Evolutionary conservation across 305 asterid genomes (phyloP), one percentile per base, ranked within the genome.

Genomic region (Ruellia speciosa): DNA sequence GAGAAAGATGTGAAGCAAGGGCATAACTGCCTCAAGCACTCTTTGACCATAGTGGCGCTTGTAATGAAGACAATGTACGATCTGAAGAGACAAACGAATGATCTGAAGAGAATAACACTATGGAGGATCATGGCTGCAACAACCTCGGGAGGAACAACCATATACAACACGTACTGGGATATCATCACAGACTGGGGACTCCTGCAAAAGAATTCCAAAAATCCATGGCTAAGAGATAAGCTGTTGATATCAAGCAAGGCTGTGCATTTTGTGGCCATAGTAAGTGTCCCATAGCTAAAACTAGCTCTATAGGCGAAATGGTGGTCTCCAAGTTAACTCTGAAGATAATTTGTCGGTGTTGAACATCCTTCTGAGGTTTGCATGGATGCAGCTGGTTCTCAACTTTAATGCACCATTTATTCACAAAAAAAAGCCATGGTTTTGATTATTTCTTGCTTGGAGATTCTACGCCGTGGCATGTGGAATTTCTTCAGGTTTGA

Each of bases 401-500:
- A 87, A 79, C 69, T 58, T 85, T 48, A 11, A 74, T 4, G 18
- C 69, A 0, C 63, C 75, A 14, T 79, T 77, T 68, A 80, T 90
- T 54, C 97, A 87, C 33, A 43, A 10, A n/a, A n/a, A 68, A 77
- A 18, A 52, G 95, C 84, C 54, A 64, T 79, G 63, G 13, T 67
- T 69, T 92, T 87, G 0, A 9, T 87, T 9, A 73, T 87, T 15
- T 92, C 94, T 19, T 64, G 83, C 77, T 60, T 90, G 70, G 97
- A 87, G 74, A 90, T 90, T 35, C 66, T 90, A 35, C 94, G 96
- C 9, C 94, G 96, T 7, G 88, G 95, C 53, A 81, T 90, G 19
- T 90, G 97, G 95, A 90, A 90, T 68, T 90, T 90, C 71, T 90
- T 90, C 86, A 90, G 97, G 97, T 86, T 39, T 19, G 54, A 33